Percentiles rank a stretch among this genome's conserved stretches.
Evolutionary conservation across 768 basidiomycete genomes (phyloP).

Genomic region (Termitomyces sp.): DNA sequence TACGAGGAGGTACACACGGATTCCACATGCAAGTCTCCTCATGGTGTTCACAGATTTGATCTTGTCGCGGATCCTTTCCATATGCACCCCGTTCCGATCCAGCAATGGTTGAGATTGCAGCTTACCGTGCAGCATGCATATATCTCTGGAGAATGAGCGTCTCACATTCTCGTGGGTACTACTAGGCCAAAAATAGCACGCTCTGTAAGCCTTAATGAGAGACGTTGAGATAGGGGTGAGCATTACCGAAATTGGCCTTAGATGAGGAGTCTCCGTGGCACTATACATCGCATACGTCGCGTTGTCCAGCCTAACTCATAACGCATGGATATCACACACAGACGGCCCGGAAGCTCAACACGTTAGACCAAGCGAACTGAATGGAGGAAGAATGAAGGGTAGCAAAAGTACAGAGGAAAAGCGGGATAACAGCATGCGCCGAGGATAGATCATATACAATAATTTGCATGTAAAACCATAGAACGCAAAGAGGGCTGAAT

Average conservation of each 20-base stretch:
- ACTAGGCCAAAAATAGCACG: background rate
- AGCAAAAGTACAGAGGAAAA: background rate
- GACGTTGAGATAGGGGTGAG: background rate
- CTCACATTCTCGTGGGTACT: background rate
- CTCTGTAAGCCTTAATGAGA: background rate
- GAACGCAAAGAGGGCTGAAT: background rate
- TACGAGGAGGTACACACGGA: background rate
- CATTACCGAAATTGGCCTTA: background rate
- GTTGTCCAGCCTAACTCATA: background rate
- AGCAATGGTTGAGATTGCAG: background rate
- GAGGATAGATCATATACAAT: background rate
- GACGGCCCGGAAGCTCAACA: too few relatives aligned
- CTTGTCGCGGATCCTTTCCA: background rate
- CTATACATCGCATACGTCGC: too few relatives aligned
- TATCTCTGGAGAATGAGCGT: background rate
- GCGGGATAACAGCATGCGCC: background rate
- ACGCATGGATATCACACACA: background rate
- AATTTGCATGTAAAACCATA: background rate
- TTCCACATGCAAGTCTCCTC: background rate
- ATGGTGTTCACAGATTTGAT: background rate
- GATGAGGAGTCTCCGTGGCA: background rate
- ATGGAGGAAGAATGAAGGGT: background rate
- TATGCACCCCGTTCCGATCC: slow-evolving; percentile 3
- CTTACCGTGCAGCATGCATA: background rate
- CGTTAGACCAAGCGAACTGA: background rate